Evolutionary conservation across 305 asterid species (phyloP).

Genomic region (Fraxinus greggii): DNA sequence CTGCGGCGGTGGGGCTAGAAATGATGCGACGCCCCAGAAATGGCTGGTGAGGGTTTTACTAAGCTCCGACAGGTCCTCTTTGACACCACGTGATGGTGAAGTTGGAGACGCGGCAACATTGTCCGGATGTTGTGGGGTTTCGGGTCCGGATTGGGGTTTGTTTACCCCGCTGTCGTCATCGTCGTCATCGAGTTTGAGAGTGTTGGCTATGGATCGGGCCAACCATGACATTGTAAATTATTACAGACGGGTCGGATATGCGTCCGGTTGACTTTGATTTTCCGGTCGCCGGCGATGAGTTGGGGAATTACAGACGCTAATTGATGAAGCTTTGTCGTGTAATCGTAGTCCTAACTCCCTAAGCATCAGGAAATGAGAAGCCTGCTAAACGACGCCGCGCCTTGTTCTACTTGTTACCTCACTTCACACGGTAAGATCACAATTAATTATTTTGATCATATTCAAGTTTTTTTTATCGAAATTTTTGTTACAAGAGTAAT

Average conservation of each 20-base stretch:
- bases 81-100: slow-evolving; percentile 80
- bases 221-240: slow-evolving; percentile 75
- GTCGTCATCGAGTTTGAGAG: slow-evolving; percentile 68
- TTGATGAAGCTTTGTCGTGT: slow-evolving; percentile 14
- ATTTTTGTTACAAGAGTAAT: background rate
- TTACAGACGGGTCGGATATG: background rate
- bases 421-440: background rate
- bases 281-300: slow-evolving; percentile 39
- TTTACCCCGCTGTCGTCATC: slow-evolving; percentile 31
- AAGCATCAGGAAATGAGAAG: background rate
- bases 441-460: background rate
- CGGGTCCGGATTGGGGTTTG: slow-evolving; percentile 22
- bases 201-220: slow-evolving; percentile 88
- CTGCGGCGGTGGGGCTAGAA: slow-evolving; percentile 90
- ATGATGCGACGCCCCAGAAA: slow-evolving; percentile 96
- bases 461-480: background rate
- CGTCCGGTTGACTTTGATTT: background rate
- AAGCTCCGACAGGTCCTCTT: slow-evolving; percentile 86
- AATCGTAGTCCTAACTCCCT: background rate
- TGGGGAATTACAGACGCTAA: slow-evolving; percentile 26
- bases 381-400: background rate
- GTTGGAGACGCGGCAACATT: slow-evolving; percentile 43
- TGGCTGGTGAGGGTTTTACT: slow-evolving; percentile 82
- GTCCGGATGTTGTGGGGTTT: slow-evolving; percentile 21
- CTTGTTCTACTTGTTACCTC: background rate